These are phyloP conservation scores for Boletales sp. DNA, from an alignment of 768 basidiomycete species.

Conservation along the genomic window DNA sequence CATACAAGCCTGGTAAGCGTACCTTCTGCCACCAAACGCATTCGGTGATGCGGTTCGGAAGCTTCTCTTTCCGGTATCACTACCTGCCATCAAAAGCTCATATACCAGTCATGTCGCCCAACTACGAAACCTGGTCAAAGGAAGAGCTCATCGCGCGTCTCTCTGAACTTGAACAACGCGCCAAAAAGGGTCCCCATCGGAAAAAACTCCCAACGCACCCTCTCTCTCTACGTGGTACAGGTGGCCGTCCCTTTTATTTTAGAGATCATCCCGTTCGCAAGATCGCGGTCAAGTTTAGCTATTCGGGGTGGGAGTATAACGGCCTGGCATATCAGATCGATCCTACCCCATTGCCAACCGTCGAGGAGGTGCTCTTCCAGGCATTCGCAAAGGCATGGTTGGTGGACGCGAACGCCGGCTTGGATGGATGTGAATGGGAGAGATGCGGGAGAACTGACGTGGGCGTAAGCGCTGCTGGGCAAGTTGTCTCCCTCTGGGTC, in stretches of 20 bases:
- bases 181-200: slow-evolving; percentile 9
- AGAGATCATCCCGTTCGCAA: slow-evolving; percentile 71
- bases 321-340: slow-evolving; percentile 81
- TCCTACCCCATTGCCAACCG: slow-evolving; percentile 77
- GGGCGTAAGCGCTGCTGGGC: slow-evolving; percentile 91
- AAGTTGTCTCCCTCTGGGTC: slow-evolving; percentile 91
- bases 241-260: slow-evolving; percentile 57
- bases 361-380: slow-evolving; percentile 81
- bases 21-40: too few relatives aligned
- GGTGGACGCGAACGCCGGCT: slow-evolving; percentile 67
- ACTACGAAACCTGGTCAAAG: slow-evolving; percentile 57
- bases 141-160: slow-evolving; percentile 71
- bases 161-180: slow-evolving; percentile 46
- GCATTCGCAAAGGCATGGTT: slow-evolving; percentile 76
- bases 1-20: too few relatives aligned
- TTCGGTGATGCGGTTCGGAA: slow-evolving; percentile 29
- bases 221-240: slow-evolving; percentile 7
- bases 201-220: slow-evolving; percentile 8
- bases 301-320: slow-evolving; percentile 88
- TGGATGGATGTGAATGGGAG: slow-evolving; percentile 88
- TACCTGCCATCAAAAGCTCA: slow-evolving; percentile 27
- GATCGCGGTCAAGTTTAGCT: slow-evolving; percentile 91
- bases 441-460: slow-evolving; percentile 92
- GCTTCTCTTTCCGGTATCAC: slow-evolving; percentile 31
- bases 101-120: slow-evolving; percentile 34